Conservation (phyloP, 495 filamentous ascomycete species). For the Annulohypoxylon maeteangense region DNA sequence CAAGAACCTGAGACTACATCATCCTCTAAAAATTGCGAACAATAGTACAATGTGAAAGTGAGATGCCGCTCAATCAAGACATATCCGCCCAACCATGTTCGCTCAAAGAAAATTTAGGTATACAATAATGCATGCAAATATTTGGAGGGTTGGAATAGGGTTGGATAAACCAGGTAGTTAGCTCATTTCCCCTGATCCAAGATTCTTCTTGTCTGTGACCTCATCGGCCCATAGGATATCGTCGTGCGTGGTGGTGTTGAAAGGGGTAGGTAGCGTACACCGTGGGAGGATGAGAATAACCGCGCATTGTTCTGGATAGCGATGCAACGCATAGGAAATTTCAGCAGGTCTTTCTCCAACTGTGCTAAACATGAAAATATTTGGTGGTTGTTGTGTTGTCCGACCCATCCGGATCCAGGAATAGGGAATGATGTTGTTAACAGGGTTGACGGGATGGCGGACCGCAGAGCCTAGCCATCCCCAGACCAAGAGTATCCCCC, state of each 20-base stretch:
- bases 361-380: conserved; percentile 29
- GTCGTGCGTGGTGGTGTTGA: conserved; percentile 30
- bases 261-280: conserved; percentile 19
- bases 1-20: conserved; percentile 30
- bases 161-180: conserved; percentile 33
- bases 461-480: conserved; percentile 43
- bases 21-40: conserved; percentile 11
- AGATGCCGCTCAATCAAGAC: conserved; percentile 22
- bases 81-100: conserved; percentile 30
- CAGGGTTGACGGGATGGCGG: conserved; percentile 45
- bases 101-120: conserved; percentile 21
- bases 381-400: conserved; percentile 19
- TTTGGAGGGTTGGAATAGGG: conserved; percentile 12
- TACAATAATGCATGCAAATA: conserved; percentile 21
- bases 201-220: conserved; percentile 33
- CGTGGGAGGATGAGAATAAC: conserved; percentile 39
- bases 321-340: conserved; percentile 39
- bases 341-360: conserved; percentile 29
- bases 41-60: conserved; percentile 35
- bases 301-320: conserved; percentile 19
- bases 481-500: conserved; percentile 47
- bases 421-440: conserved; percentile 27
- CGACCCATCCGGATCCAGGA: conserved; percentile 36
- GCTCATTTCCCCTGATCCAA: conserved; percentile 13
- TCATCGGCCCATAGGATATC: conserved; percentile 37